Percentiles rank a stretch among this genome's conserved stretches.
phyloP scores from a whole-genome alignment of 2,329 filamentous ascomycete species.

The Polytolypa hystricis region DNA sequence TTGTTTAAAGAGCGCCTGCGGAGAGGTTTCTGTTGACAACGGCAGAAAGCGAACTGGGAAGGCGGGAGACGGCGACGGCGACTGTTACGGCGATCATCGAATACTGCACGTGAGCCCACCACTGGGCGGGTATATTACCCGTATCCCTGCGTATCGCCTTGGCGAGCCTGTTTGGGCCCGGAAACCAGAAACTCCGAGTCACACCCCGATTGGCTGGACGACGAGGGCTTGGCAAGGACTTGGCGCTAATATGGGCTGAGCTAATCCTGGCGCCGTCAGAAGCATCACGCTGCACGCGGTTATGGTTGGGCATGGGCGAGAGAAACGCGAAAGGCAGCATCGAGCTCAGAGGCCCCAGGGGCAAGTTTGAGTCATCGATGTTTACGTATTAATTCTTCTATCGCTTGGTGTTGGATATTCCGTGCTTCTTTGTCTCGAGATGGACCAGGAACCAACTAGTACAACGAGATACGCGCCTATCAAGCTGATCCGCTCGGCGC shows the following conservation, averaged over 20 bases:
- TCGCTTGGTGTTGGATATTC: too few species aligned
- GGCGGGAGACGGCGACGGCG: neutral
- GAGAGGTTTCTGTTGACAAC: neutral
- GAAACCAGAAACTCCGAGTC: constrained; percentile 9
- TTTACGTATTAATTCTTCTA: too few species aligned
- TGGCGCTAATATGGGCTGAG: too few species aligned
- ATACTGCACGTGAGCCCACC: neutral
- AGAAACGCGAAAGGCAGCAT: neutral
- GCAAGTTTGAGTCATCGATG: too few species aligned
- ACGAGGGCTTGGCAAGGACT: neutral
- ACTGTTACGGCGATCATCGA: too few species aligned
- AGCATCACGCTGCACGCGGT: neutral
- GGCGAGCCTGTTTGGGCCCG: constrained; percentile 4
- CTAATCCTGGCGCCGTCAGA: neutral
- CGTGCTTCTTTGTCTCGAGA: too few species aligned
- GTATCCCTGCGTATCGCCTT: neutral
- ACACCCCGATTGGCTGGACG: neutral
- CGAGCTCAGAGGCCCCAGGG: too few species aligned
- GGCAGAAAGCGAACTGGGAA: neutral
- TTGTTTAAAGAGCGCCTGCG: constrained; percentile 5
- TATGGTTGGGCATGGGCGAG: neutral
- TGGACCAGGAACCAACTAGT: too few species aligned
- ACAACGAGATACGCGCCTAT: too few species aligned
- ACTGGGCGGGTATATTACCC: constrained; percentile 1
- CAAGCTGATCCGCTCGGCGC: too few species aligned